phyloP scores from a whole-genome alignment of 257 asterid genomes.

The Paulownia fortunei region DNA sequence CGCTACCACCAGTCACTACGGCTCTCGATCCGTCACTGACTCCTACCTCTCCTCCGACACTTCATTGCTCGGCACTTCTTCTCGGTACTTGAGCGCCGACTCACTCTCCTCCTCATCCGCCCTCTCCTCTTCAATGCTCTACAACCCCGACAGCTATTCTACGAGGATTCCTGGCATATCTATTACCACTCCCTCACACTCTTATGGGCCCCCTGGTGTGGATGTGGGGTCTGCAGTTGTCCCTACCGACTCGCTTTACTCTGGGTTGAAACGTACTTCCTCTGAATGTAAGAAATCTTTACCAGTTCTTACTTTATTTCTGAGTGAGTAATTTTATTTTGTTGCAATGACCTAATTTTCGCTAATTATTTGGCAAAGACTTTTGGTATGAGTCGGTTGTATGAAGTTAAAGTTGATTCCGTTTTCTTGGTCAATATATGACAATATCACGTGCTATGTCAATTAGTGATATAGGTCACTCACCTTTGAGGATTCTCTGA shows the following conservation, averaged over 20 bases:
- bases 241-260: slow-evolving; percentile 52
- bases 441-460: not conserved
- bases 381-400: not conserved
- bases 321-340: not conserved
- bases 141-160: slow-evolving; percentile 53
- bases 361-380: not conserved
- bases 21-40: slow-evolving; percentile 58
- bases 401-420: slow-evolving; percentile 21
- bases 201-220: slow-evolving; percentile 80
- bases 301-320: not conserved
- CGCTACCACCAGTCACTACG: slow-evolving; percentile 41
- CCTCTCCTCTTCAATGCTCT: slow-evolving; percentile 52
- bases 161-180: slow-evolving; percentile 53
- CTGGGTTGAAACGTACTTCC: slow-evolving; percentile 78
- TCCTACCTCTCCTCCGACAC: slow-evolving; percentile 50
- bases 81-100: slow-evolving; percentile 61
- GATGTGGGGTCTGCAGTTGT: slow-evolving; percentile 52
- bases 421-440: not conserved
- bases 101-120: slow-evolving; percentile 52
- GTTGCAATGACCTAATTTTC: slow-evolving; percentile 5
- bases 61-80: slow-evolving; percentile 54
- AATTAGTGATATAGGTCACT: slow-evolving; percentile 4
- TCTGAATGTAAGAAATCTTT: slow-evolving; percentile 59
- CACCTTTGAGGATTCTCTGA: not conserved
- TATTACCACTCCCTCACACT: slow-evolving; percentile 47